Evolutionary conservation across 2,329 filamentous ascomycete species (phyloP), one percentile per base, ranked within the genome.

Genomic region (Clonostachys sp.): DNA sequence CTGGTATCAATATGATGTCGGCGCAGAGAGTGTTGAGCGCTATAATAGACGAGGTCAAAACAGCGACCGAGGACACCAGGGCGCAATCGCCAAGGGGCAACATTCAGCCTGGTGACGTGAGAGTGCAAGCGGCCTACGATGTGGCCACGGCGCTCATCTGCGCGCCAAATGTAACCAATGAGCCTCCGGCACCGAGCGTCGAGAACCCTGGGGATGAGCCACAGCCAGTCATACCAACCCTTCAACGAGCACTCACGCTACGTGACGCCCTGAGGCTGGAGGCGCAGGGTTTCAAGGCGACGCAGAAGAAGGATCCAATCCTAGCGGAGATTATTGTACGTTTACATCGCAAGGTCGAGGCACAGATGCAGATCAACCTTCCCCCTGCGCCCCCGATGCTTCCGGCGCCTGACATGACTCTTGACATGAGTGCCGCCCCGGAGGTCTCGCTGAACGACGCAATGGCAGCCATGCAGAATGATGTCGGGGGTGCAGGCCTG

Each of bases 101-200:
- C 14, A n/a, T 39, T 8, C 36, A 39, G 12, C 36, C 36, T 14
- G 12, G 10, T 39, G 36, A 39, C 36, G 17, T 39, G 36, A 7
- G 36, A 18, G 17, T 39, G 17, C 36, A 44, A 47, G 68, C 84
- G 6, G 81, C 80, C 0, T 79, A 90, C 47, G 88, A 91, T 55
- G 74, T 91, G 10, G 86, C 80, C 3, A 80, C 79, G 4, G 80
- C 84, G 1, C 68, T 91, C 8, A 73, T 91, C 10, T 89, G 86
- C 57, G 81, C 86, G 1, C 85, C 86, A 0, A 76, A 84, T 55
- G 71, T 71, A 2, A 73, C 66, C 35, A 77, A 73, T 54, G 64
- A 73, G 49, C 61, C 61, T 6, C 65, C 64, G 6, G 60, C 64
- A 0, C 57, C 8, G 55, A 61, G 56, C 65, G 42, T 60, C 68